Conservation (phyloP, 116 monocot species). For the Papilionanthe hybrid region DNA sequence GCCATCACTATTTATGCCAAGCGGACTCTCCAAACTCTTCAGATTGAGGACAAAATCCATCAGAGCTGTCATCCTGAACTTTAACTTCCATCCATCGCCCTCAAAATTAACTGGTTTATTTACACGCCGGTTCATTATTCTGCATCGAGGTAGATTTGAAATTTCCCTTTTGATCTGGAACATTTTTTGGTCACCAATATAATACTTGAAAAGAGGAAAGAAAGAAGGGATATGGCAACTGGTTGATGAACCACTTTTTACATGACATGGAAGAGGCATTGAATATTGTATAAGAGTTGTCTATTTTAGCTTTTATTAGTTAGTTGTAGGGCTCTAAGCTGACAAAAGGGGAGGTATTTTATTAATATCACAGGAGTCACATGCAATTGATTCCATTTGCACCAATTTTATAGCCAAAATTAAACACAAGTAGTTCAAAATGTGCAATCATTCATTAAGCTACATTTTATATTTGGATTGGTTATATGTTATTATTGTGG, state of each 20-base stretch:
- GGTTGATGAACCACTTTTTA: too few species aligned
- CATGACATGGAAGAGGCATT: too few species aligned
- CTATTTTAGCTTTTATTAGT: too few species aligned
- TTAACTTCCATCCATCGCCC: not conserved
- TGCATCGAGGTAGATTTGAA: not conserved
- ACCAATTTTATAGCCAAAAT: not conserved
- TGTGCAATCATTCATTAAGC: too few species aligned
- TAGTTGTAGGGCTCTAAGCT: too few species aligned
- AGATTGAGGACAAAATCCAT: conserved; percentile 10
- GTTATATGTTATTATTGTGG: too few species aligned
- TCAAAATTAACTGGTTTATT: not conserved
- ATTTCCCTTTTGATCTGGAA: not conserved
- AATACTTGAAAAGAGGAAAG: too few species aligned
- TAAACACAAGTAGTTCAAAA: not conserved
- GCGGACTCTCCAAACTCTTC: conserved; percentile 14
- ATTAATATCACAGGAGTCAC: not conserved
- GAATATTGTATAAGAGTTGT: too few species aligned
- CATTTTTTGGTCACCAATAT: not conserved
- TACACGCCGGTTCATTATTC: not conserved
- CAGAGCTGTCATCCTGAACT: not conserved
- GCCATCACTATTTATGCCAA: conserved; percentile 22
- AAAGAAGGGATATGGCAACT: not conserved
- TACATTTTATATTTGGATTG: too few species aligned
- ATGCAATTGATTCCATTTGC: not conserved
- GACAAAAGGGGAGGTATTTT: too few species aligned